Base-by-base conservation (phyloP, 1,284 basidiomycete species). In the Golubevia pallescens region DNA sequence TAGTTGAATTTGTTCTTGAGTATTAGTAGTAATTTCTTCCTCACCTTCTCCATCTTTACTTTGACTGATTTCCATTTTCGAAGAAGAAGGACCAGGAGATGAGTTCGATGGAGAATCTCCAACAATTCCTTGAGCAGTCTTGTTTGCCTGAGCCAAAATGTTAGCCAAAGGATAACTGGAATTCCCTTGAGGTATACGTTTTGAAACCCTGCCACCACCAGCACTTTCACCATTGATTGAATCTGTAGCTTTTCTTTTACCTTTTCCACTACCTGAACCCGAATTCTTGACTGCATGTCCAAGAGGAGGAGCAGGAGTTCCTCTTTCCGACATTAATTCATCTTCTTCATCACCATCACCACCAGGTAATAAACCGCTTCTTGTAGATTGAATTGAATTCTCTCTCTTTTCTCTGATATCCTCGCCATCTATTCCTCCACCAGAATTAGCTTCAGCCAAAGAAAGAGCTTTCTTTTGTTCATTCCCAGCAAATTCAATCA, bases 301-400 rank as follows among this genome's bases (percentile, higher is more conserved):
- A 23, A 28, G 28, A 23, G 7, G 14, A 14, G 42, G 14, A 20
- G 52, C 20, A 21, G 24, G 38, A 56, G n/a, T 34, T 54, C 58
- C 28, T 20, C 63, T 14, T 21, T 48, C 24, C 32, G 42, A 7
- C 5, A 13, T 13, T 19, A 58, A 6, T 28, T 32, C 56, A 23
- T 57, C 42, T 55, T 65, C 19, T 34, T 21, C 21, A 32, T 19
- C 21, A 24, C 62, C 56, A n/a, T 28, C 38, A 42, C 61, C 54
- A 28, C 63, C 32, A 24, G 51, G 8, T 69, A 73, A 20, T 69
- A 73, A 52, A 81, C 81, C 60, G 80, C 80, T 28, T 77, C 77
- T 53, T 78, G 77, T 58, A 48, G 42, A 48, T 48, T 16, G 13
- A 48, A 48, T 48, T n/a, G 55, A 24, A 24, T 10, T 14, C 14